phyloP scores from a whole-genome alignment of 768 basidiomycete species.

The Podaxis sp. region DNA sequence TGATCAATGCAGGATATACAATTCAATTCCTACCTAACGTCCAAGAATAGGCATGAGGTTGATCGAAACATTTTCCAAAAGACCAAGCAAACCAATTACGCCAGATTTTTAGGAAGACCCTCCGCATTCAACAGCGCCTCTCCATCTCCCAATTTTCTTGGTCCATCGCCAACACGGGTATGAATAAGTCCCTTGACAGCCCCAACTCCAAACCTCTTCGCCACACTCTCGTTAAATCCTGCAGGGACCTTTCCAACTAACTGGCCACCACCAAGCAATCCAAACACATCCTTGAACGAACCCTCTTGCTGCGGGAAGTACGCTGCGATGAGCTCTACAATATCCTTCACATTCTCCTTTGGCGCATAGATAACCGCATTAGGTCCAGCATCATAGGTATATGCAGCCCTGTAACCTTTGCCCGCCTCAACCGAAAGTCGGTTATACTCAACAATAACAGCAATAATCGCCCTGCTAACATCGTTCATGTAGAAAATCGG shows the following conservation, averaged over 20 bases:
- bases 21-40: background rate
- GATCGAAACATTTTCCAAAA: background rate
- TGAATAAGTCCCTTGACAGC: slow-evolving; percentile 90
- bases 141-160: slow-evolving; percentile 59
- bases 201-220: slow-evolving; percentile 69
- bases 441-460: slow-evolving; percentile 91
- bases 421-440: slow-evolving; percentile 61
- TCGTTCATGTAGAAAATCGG: slow-evolving; percentile 99
- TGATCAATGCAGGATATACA: background rate
- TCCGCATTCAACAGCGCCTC: slow-evolving; percentile 66
- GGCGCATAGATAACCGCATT: slow-evolving; percentile 97
- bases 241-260: slow-evolving; percentile 50
- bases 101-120: slow-evolving; percentile 66
- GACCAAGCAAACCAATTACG: slow-evolving; percentile 23
- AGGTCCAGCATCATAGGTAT: slow-evolving; percentile 99
- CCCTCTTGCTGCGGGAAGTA: slow-evolving; percentile 85
- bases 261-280: slow-evolving; percentile 48
- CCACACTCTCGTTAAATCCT: slow-evolving; percentile 80
- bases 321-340: slow-evolving; percentile 69
- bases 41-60: background rate
- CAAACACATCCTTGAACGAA: slow-evolving; percentile 75
- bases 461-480: slow-evolving; percentile 90
- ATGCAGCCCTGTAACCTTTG: slow-evolving; percentile 78
- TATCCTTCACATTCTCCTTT: slow-evolving; percentile 72
- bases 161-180: slow-evolving; percentile 91